These are phyloP conservation scores for bread wheat (Triticum aestivum) DNA, from an alignment of 176 grass and related monocot species.

Conservation along the genomic window IWGSC_CS_RefSeq_v2.1 NC_057794.1:354393545-354394044, in stretches of 20 bases:
- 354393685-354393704: slow-evolving; percentile 86
- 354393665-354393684: slow-evolving; percentile 75
- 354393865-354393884: slow-evolving; percentile 71
- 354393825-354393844: slow-evolving; percentile 62
- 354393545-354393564: slow-evolving; percentile 73
- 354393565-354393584: slow-evolving; percentile 75
- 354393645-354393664: slow-evolving; percentile 58
- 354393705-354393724: slow-evolving; percentile 48
- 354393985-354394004: slow-evolving; percentile 72
- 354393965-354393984: slow-evolving; percentile 61
- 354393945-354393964: slow-evolving; percentile 63
- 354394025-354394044: slow-evolving; percentile 75
- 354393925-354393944: slow-evolving; percentile 64
- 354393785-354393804: slow-evolving; percentile 78
- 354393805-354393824: slow-evolving; percentile 76
- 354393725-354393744: slow-evolving; percentile 55
- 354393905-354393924: slow-evolving; percentile 64
- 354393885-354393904: slow-evolving; percentile 71
- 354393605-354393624: slow-evolving; percentile 59
- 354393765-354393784: slow-evolving; percentile 72
- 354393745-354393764: slow-evolving; percentile 62
- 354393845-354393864: slow-evolving; percentile 75
- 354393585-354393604: slow-evolving; percentile 59
- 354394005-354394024: slow-evolving; percentile 82
- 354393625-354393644: slow-evolving; percentile 57